Conservation (phyloP, 1,284 basidiomycete genomes). For the Paramarasmius palmivorus region DNA sequence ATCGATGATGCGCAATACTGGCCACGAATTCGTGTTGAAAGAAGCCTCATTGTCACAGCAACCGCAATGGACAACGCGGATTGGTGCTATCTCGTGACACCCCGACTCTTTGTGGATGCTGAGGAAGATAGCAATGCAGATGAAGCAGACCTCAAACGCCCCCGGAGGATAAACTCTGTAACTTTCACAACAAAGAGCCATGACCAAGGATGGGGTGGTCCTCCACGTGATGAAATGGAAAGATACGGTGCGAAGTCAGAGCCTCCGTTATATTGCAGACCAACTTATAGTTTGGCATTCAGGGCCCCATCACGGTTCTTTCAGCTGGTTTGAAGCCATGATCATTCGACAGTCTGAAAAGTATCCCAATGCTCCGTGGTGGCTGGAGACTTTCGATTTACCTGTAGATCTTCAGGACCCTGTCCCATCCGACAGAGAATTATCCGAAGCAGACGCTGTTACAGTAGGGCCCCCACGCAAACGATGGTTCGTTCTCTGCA, state of each 20-base stretch:
- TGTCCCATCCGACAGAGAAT: not conserved
- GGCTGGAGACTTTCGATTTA: not conserved
- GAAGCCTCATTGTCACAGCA: conserved; percentile 4
- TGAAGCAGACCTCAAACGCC: not conserved
- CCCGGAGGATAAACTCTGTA: conserved; percentile 20
- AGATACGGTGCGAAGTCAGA: conserved; percentile 8
- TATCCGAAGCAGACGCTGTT: not conserved
- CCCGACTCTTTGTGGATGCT: conserved; percentile 22
- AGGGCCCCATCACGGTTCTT: conserved; percentile 30
- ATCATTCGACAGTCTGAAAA: conserved; percentile 21
- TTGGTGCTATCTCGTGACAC: conserved; percentile 33
- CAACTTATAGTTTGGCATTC: not conserved
- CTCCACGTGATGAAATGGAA: conserved; percentile 9
- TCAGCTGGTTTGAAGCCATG: conserved; percentile 32
- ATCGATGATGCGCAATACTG: conserved; percentile 30
- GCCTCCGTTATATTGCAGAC: not conserved
- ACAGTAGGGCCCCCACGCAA: not conserved
- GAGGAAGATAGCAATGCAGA: conserved; percentile 3
- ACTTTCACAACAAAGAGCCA: conserved; percentile 25
- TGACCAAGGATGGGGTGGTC: conserved; percentile 35
- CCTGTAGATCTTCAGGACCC: not conserved
- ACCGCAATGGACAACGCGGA: conserved; percentile 20
- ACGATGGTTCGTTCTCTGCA: not conserved
- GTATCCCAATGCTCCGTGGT: not conserved
- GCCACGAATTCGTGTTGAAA: conserved; percentile 18